Base-by-base conservation (phyloP, 148 eudicot genomes). In the Simmondsia chinensis region DNA sequence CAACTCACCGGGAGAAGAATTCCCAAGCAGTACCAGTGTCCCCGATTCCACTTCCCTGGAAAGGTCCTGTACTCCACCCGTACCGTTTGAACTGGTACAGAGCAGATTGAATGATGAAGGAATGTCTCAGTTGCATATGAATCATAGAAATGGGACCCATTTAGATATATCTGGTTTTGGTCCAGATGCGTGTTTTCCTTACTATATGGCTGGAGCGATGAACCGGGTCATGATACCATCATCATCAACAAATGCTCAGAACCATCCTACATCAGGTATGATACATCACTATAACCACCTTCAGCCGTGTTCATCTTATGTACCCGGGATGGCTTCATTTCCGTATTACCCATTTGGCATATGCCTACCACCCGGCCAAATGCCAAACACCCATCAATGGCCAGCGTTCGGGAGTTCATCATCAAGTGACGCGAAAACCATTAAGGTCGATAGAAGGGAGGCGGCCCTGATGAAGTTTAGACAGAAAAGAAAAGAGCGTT, bases 401-500 rank as follows among this genome's bases (percentile, higher is more conserved):
- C 76, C 77, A 2, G 35, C 80, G 2, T 61, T 56, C 43, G 85
- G 83, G 24, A 66, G 40, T 51, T 49, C 77, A 12, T 42, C 75
- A 23, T 56, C 78, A 11, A 27, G 23, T 43, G 88, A 77, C 59
- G 43, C 46, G n/a, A 72, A 64, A 48, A 5, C 33, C 5, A 59
- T 59, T 59, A 82, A 79, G 61, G 73, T 85, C 49, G 89, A 86
- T 37, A 77, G 95, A 48, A 76, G 99, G 56, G 95, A 85, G 72
- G 94, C 83, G 1, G 95, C 99, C 9, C 42, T 91, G 69, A 52
- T 85, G 31, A 91, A 91, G 65, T 91, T 91, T 45, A 76, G 89
- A 70, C 99, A 85, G 67, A 91, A 91, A 65, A 71, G 99, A 37
- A 91, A 91, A 43, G 94, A 91, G 38, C 74, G 99, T 22, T 91